phyloP scores from a whole-genome alignment of 2,329 filamentous ascomycete species.

The Alternaria novae-zelandiae region DNA sequence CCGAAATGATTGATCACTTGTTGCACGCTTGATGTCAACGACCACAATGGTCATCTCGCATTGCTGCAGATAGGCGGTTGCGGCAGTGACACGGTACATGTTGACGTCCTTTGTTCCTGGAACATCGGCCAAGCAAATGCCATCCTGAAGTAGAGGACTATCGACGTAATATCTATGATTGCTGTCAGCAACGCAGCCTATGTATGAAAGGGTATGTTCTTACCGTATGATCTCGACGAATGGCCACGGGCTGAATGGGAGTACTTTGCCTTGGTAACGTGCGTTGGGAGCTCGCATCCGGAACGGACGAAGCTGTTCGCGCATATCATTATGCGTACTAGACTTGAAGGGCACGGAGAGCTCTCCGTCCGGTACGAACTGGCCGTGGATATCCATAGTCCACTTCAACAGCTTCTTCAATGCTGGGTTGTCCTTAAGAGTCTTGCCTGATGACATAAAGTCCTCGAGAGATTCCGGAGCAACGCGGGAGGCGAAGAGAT shows the following conservation, averaged over 20 bases:
- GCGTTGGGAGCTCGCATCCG: slow-evolving; percentile 8
- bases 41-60: slow-evolving; percentile 31
- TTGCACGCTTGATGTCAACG: slow-evolving; percentile 18
- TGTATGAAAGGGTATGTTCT: background rate
- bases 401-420: slow-evolving; percentile 13
- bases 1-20: slow-evolving; percentile 11
- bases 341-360: slow-evolving; percentile 1
- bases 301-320: slow-evolving; percentile 20
- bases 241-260: slow-evolving; percentile 29
- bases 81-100: slow-evolving; percentile 7
- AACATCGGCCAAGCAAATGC: slow-evolving; percentile 18
- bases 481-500: slow-evolving; percentile 6
- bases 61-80: slow-evolving; percentile 19
- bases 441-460: slow-evolving; percentile 14
- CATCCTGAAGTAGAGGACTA: background rate
- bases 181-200: background rate
- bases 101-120: slow-evolving; percentile 25
- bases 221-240: slow-evolving; percentile 24
- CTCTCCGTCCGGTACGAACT: slow-evolving; percentile 7
- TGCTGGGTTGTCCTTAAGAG: background rate
- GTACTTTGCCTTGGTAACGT: slow-evolving; percentile 12
- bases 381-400: slow-evolving; percentile 13
- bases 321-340: slow-evolving; percentile 13
- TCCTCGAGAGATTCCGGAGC: slow-evolving; percentile 5
- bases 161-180: background rate